A percentile compares a stretch with the other conserved stretches of the same genome.
These are phyloP conservation scores for Magnolia sinica DNA, from an alignment of 164 flowering plant species.

Conservation along the genomic window DNA sequence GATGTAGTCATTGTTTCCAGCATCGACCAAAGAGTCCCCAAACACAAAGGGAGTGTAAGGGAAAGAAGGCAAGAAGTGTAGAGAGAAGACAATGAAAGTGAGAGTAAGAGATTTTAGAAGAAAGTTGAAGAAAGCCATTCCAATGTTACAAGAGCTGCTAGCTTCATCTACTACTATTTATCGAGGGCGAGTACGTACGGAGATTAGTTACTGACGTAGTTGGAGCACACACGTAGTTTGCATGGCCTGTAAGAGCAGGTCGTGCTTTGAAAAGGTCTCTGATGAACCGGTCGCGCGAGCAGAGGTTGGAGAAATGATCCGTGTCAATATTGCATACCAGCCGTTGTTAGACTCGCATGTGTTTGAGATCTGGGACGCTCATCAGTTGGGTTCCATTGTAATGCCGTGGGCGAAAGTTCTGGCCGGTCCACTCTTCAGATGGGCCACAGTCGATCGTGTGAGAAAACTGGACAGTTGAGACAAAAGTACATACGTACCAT, in stretches of 20 bases:
- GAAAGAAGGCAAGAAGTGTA: conserved; percentile 10
- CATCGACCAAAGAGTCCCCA: conserved; percentile 69
- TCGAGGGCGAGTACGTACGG: not conserved
- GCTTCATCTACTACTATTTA: not conserved
- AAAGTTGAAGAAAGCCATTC: conserved; percentile 6
- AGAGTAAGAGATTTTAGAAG: not conserved
- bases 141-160: not conserved
- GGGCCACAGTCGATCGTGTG: too few relatives aligned
- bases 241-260: conserved; percentile 14
- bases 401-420: too few relatives aligned
- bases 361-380: too few relatives aligned
- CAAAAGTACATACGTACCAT: too few relatives aligned
- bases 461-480: too few relatives aligned
- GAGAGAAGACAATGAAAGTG: conserved; percentile 4
- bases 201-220: not conserved
- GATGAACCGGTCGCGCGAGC: conserved; percentile 10
- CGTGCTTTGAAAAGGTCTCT: conserved; percentile 12
- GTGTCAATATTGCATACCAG: too few relatives aligned
- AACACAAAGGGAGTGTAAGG: conserved; percentile 44
- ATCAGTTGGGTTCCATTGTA: too few relatives aligned
- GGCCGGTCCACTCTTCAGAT: too few relatives aligned
- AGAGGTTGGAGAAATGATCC: not conserved
- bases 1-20: conserved; percentile 60
- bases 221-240: conserved; percentile 13
- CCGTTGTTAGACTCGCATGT: too few relatives aligned